phyloP scores from a whole-genome alignment of 2,329 filamentous ascomycete species.

The Fusarium coffeatum region DNA sequence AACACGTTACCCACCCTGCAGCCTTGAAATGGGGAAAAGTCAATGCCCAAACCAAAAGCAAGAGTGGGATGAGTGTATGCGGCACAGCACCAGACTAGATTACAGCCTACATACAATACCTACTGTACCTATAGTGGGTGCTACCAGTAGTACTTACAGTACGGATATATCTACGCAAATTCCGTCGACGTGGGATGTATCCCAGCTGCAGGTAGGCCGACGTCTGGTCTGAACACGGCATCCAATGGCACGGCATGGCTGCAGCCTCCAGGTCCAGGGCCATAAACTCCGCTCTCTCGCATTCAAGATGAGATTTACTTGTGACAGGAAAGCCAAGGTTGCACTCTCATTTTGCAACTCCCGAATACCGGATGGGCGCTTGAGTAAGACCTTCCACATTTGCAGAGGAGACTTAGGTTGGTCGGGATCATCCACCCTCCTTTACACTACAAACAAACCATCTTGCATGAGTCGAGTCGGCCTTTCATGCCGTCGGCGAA shows the following conservation, averaged over 20 bases:
- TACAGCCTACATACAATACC: not conserved
- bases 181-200: conserved; percentile 14
- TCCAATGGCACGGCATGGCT: not conserved
- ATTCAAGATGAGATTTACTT: conserved; percentile 28
- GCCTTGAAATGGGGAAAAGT: conserved; percentile 2
- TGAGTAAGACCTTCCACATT: not conserved
- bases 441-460: conserved; percentile 1
- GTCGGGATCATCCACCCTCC: conserved; percentile 16
- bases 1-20: conserved; percentile 32
- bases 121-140: no score
- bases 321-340: conserved; percentile 8
- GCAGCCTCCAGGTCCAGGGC: conserved; percentile 9
- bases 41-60: conserved; percentile 5
- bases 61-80: conserved; percentile 17
- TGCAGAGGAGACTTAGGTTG: not conserved
- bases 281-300: conserved; percentile 33
- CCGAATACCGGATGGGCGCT: conserved; percentile 4
- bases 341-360: conserved; percentile 6
- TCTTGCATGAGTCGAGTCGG: conserved; percentile 30
- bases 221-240: conserved; percentile 1
- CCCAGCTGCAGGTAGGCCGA: not conserved
- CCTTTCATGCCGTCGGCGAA: conserved; percentile 19
- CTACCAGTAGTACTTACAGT: no score
- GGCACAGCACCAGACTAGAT: conserved; percentile 11
- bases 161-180: conserved; percentile 4